phyloP scores from a whole-genome alignment of 441 rosid species.

The Gossypium schwendimanii region DNA sequence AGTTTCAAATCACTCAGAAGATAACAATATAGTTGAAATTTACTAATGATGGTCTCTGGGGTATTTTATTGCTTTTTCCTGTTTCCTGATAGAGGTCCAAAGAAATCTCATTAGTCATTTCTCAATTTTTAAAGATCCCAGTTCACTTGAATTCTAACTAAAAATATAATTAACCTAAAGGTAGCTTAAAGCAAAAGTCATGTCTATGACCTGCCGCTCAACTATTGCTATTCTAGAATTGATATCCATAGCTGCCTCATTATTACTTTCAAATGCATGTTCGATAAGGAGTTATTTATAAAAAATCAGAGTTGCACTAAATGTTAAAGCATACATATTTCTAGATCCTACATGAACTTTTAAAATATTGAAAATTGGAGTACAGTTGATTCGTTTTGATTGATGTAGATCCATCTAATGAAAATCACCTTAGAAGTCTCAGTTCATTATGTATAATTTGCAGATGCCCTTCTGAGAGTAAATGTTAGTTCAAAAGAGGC shows the following conservation, averaged over 20 bases:
- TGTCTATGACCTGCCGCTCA: background rate
- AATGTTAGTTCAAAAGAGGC: constrained; percentile 52
- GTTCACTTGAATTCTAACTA: background rate
- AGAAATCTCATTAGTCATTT: background rate
- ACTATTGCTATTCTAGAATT: background rate
- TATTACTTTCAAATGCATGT: background rate
- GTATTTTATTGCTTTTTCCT: background rate
- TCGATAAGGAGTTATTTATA: background rate
- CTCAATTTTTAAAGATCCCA: background rate
- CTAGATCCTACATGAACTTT: background rate
- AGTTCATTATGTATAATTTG: constrained; percentile 6
- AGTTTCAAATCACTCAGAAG: background rate
- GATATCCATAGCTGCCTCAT: background rate
- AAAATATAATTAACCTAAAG: background rate
- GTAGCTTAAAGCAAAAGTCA: background rate
- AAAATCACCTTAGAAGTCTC: background rate
- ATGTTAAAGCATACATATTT: background rate
- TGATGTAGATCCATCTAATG: constrained; percentile 11
- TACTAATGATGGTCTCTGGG: background rate
- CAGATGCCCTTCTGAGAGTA: constrained; percentile 62
- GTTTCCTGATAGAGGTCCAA: background rate
- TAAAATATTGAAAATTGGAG: background rate
- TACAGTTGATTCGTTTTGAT: background rate
- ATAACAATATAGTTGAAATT: background rate
- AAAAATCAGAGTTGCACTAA: background rate